Evolutionary conservation across 805 yeast genomes (phyloP).

Genomic region (Myxozyma neotropica): DNA sequence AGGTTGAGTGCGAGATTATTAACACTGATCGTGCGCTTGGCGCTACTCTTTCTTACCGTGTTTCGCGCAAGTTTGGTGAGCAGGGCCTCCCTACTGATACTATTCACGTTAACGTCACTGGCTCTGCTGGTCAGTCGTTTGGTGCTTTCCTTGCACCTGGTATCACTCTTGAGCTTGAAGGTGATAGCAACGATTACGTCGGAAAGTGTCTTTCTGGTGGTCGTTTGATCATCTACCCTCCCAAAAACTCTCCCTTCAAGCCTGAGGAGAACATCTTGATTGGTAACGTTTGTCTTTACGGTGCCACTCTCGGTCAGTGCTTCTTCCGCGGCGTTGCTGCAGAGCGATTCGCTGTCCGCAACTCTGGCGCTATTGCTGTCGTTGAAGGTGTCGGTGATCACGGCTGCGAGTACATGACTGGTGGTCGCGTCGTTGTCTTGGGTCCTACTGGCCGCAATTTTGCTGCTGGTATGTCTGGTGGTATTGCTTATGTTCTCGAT

Average conservation of each 20-base stretch:
- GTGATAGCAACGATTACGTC: conserved; percentile 97
- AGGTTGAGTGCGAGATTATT: conserved; percentile 88
- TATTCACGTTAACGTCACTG: conserved; percentile 85
- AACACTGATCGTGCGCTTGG: conserved; percentile 98
- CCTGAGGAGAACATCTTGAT: conserved; percentile 95
- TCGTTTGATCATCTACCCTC: conserved; percentile 88
- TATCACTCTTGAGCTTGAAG: conserved; percentile 90
- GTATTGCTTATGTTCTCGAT: conserved; percentile 94
- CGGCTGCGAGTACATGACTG: conserved; percentile 99
- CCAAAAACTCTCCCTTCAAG: conserved; percentile 76
- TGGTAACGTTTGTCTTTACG: conserved; percentile 97
- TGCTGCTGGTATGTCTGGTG: conserved; percentile 99
- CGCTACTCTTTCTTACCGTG: conserved; percentile 89
- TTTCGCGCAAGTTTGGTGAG: conserved; percentile 92
- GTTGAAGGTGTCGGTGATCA: conserved; percentile 98
- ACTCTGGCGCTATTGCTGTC: conserved; percentile 97
- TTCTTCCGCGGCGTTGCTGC: conserved; percentile 97
- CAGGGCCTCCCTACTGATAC: conserved; percentile 94
- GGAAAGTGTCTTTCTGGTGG: conserved; percentile 98
- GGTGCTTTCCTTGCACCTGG: conserved; percentile 98
- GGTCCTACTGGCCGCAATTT: conserved; percentile 91
- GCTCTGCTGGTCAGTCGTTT: conserved; percentile 97
- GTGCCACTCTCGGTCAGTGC: conserved; percentile 95
- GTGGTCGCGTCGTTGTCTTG: conserved; percentile 93
- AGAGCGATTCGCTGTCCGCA: conserved; percentile 96